Conservation (phyloP, 106 monocot genomes). For the Posidonia australis region DNA sequence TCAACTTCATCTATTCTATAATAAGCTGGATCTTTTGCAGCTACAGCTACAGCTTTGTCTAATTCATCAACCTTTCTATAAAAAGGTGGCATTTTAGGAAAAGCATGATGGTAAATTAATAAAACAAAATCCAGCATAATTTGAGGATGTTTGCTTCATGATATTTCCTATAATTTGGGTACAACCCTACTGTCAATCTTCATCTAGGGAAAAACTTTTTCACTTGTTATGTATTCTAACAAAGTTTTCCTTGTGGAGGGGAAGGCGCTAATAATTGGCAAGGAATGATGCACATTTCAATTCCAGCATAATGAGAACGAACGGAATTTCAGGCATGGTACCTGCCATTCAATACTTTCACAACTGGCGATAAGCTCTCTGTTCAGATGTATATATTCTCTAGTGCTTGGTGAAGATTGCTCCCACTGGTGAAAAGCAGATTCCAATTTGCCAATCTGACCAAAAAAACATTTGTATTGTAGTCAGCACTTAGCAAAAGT, state of each 20-base stretch:
- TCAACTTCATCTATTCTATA: slow-evolving; percentile 82
- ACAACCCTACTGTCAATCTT: no score
- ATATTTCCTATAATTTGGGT: no score
- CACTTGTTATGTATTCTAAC: no score
- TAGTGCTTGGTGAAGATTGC: slow-evolving; percentile 15
- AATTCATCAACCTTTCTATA: slow-evolving; percentile 74
- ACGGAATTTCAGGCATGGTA: slow-evolving; percentile 1
- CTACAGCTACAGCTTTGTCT: slow-evolving; percentile 78
- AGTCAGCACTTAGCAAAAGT: no score
- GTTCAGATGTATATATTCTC: slow-evolving; percentile 30
- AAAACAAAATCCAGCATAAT: no score
- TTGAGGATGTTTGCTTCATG: no score
- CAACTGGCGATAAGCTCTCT: slow-evolving; percentile 41
- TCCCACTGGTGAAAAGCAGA: slow-evolving; percentile 37
- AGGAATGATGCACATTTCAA: no score
- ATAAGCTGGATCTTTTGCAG: slow-evolving; percentile 71
- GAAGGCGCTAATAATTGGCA: no score
- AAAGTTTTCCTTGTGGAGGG: no score
- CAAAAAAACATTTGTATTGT: slow-evolving; percentile 3
- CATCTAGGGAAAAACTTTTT: no score
- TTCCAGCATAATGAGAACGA: background rate
- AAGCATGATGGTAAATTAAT: background rate
- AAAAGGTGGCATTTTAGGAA: slow-evolving; percentile 13
- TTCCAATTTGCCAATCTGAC: slow-evolving; percentile 42
- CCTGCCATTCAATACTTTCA: slow-evolving; percentile 63